phyloP scores from a whole-genome alignment of 768 basidiomycete species.

The Neoboletus magnificus region DNA sequence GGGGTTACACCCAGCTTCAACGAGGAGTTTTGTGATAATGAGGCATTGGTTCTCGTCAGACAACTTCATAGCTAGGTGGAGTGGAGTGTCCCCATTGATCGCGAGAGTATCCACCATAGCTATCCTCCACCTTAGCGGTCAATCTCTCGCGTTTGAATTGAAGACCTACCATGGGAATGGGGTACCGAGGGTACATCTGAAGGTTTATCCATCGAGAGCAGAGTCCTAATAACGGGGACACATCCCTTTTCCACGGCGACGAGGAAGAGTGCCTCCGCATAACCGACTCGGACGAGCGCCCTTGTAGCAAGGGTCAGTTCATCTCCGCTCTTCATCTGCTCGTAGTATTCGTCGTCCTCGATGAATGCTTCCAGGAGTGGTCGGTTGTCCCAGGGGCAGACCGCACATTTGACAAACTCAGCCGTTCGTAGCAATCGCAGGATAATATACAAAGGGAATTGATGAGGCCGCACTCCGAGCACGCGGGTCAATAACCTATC shows the following conservation, averaged over 20 bases:
- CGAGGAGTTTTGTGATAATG: too few relatives aligned
- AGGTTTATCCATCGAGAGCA: background rate
- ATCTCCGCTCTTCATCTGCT: background rate
- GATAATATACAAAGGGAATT: constrained; percentile 5
- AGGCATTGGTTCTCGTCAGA: too few relatives aligned
- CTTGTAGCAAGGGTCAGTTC: background rate
- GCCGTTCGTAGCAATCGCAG: background rate
- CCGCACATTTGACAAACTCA: background rate
- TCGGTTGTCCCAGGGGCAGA: background rate
- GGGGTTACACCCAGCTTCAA: too few relatives aligned
- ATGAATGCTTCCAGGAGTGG: constrained; percentile 2
- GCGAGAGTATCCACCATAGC: background rate
- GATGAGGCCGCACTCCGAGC: background rate
- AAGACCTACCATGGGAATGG: background rate
- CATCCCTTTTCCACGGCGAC: constrained; percentile 6
- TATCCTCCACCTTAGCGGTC: background rate
- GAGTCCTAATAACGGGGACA: background rate
- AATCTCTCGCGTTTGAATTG: accelerated
- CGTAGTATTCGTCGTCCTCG: background rate
- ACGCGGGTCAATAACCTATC: background rate
- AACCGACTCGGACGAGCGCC: background rate
- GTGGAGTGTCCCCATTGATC: constrained; percentile 7
- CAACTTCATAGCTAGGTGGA: background rate
- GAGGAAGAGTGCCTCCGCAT: constrained; percentile 1
- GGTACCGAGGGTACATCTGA: too few relatives aligned